Conservation (phyloP, 2,329 filamentous ascomycete species). For the Ophiostoma montium region DNA sequence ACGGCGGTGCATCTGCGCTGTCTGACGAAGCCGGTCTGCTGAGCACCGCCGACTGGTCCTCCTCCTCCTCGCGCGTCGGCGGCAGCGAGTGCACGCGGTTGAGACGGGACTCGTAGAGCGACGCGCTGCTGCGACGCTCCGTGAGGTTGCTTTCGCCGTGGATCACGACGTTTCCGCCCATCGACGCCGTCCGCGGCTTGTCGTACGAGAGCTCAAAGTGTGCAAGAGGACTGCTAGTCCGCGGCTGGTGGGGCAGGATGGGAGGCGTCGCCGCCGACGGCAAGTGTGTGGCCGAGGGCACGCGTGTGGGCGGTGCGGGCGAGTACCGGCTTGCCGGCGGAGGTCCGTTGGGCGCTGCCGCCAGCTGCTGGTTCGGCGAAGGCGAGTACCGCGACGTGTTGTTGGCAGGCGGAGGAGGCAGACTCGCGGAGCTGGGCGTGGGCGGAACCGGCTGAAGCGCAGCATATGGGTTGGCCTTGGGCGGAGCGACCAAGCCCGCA, state of each 20-base stretch:
- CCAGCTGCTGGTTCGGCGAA: conserved; percentile 28
- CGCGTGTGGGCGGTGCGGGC: conserved; percentile 29
- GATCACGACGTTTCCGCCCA: conserved; percentile 12
- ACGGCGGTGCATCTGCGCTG: background rate
- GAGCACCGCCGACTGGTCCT: conserved; percentile 29
- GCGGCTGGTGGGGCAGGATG: conserved; percentile 42
- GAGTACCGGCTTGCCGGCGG: conserved; percentile 38
- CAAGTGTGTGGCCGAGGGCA: conserved; percentile 25
- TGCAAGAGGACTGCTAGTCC: conserved; percentile 52
- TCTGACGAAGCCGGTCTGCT: conserved; percentile 12
- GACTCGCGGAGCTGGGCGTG: conserved; percentile 7
- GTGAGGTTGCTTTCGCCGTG: conserved; percentile 26
- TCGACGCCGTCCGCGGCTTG: conserved; percentile 14
- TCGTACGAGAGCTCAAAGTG: conserved; percentile 44
- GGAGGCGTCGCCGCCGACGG: conserved; percentile 22
- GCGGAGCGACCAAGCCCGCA: conserved; percentile 33
- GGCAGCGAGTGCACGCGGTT: conserved; percentile 44
- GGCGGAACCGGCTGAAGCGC: conserved; percentile 22
- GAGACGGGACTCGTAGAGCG: conserved; percentile 37
- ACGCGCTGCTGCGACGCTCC: conserved; percentile 35
- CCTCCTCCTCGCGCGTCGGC: conserved; percentile 47
- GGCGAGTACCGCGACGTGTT: conserved; percentile 45
- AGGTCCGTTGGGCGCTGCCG: conserved; percentile 23
- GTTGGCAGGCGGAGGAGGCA: conserved; percentile 15
- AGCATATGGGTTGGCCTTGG: conserved; percentile 40